These are phyloP conservation scores for Hordeum vulgare DNA, from an alignment of 176 grass and related monocot species.

Conservation along the genomic window MorexV3_pseudomolecules_assembly NC_058524.1:485324168-485324667, in stretches of 20 bases:
- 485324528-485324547: not conserved
- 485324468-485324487: not conserved
- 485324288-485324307: constrained; percentile 40
- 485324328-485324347: constrained; percentile 36
- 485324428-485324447: not conserved
- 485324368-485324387: constrained; percentile 63
- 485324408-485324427: constrained; percentile 45
- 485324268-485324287: constrained; percentile 21
- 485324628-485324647: not conserved
- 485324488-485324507: not conserved
- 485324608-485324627: not conserved
- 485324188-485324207: constrained; percentile 40
- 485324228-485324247: constrained; percentile 2
- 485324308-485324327: constrained; percentile 31
- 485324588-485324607: not conserved
- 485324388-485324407: constrained; percentile 47
- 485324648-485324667: not conserved
- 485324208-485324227: constrained; percentile 58
- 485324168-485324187: constrained; percentile 35
- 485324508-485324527: not conserved
- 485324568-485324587: not conserved
- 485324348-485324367: constrained; percentile 55
- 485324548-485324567: too few relatives aligned
- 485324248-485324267: constrained; percentile 17
- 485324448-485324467: not conserved